Percentiles rank a stretch among this genome's conserved stretches.
Conservation (phyloP, 345 rosid species). For the Hevea brasiliensis region DNA sequence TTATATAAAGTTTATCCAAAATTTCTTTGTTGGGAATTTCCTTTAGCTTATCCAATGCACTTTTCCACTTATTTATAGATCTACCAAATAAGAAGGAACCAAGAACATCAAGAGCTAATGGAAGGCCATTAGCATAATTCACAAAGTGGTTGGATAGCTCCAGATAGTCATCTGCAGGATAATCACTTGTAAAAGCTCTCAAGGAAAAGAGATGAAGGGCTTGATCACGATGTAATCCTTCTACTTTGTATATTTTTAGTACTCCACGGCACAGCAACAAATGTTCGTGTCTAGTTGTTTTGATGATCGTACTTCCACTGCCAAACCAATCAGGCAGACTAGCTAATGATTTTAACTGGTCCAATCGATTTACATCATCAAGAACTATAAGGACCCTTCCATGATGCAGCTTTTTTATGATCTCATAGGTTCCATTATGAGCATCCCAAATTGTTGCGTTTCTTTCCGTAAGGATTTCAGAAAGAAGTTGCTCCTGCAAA, state of each 20-base stretch:
- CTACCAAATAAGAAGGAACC: constrained; percentile 7
- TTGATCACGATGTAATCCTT: not conserved
- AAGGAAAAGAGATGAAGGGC: constrained; percentile 5
- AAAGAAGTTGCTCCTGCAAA: constrained; percentile 15
- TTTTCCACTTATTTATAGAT: not conserved
- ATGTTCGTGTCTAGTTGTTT: constrained; percentile 13
- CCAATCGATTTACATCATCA: constrained; percentile 10
- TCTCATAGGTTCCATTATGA: not conserved
- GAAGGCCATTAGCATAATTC: constrained; percentile 12
- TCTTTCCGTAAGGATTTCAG: constrained; percentile 5
- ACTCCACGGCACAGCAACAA: constrained; percentile 7
- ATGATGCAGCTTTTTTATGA: not conserved
- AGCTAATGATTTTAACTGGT: constrained; percentile 10
- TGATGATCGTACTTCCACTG: constrained; percentile 11
- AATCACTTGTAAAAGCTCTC: not conserved
- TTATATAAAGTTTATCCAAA: constrained; percentile 7
- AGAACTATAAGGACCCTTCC: constrained; percentile 7
- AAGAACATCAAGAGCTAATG: constrained; percentile 18
- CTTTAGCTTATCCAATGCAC: constrained; percentile 8
- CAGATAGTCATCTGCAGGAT: constrained; percentile 3
- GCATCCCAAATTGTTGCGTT: not conserved
- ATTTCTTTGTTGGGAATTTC: constrained; percentile 9
- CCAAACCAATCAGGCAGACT: constrained; percentile 16
- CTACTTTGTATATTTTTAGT: not conserved
- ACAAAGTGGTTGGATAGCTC: not conserved